phyloP scores from a whole-genome alignment of 2,329 filamentous ascomycete genomes.

The Chaetomium olivaceum region DNA sequence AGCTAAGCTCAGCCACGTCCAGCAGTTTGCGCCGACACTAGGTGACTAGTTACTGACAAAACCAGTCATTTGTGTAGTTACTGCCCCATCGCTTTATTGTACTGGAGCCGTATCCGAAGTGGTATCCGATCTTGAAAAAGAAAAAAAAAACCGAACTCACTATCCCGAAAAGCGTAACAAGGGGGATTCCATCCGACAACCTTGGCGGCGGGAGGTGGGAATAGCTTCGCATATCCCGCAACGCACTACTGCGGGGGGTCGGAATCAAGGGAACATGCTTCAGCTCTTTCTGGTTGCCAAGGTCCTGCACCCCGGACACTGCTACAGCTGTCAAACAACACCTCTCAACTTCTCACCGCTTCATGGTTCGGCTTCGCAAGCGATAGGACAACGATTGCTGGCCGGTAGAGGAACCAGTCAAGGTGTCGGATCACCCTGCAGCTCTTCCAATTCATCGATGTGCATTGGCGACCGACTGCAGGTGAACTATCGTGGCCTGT shows the following conservation, averaged over 20 bases:
- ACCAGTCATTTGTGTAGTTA: background rate
- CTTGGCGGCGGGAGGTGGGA: slow-evolving; percentile 26
- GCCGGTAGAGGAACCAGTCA: slow-evolving; percentile 14
- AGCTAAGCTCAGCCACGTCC: too few species aligned
- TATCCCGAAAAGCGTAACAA: background rate
- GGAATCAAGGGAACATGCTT: background rate
- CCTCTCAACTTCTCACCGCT: slow-evolving; percentile 30
- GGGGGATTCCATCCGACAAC: background rate
- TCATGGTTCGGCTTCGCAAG: slow-evolving; percentile 14
- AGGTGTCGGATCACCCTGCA: slow-evolving; percentile 10
- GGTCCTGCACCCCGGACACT: slow-evolving; percentile 16
- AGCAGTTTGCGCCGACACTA: too few species aligned
- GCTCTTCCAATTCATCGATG: slow-evolving; percentile 16
- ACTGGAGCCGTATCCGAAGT: background rate
- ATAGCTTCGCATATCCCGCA: slow-evolving; percentile 28
- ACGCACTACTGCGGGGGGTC: slow-evolving; percentile 1
- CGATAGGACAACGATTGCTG: background rate
- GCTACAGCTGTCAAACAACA: slow-evolving; percentile 6
- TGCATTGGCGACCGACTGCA: slow-evolving; percentile 26
- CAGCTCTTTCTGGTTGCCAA: background rate
- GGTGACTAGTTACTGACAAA: background rate
- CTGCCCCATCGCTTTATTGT: background rate
- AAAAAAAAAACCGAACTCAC: background rate
- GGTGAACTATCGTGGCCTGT: slow-evolving; percentile 20
- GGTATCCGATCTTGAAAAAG: background rate